phyloP scores from a whole-genome alignment of 768 basidiomycete species.

The Psilocybe cubensis region DNA sequence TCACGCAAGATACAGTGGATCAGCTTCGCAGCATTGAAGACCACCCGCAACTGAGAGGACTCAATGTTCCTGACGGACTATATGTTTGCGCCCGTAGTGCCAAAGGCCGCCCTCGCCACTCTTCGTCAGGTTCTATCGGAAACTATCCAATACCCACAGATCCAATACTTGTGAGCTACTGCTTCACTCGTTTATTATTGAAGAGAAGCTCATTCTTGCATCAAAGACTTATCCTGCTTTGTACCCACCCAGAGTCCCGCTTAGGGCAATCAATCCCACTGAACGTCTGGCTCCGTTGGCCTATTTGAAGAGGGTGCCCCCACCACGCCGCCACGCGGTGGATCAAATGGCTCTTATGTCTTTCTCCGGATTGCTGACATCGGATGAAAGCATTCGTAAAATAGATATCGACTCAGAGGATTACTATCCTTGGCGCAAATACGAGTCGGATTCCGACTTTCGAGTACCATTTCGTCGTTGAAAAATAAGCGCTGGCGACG shows the following conservation, averaged over 20 bases:
- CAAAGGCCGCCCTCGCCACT: constrained; percentile 23
- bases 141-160: too few species aligned
- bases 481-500: not conserved
- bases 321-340: constrained; percentile 66
- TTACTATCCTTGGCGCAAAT: not conserved
- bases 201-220: too few species aligned
- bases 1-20: constrained; percentile 64
- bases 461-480: not conserved
- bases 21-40: constrained; percentile 63
- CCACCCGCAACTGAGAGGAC: constrained; percentile 50
- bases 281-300: constrained; percentile 59
- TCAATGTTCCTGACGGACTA: constrained; percentile 60
- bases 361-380: constrained; percentile 35
- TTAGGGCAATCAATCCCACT: not conserved
- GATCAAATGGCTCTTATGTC: constrained; percentile 75
- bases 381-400: not conserved
- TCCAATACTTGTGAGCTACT: too few species aligned
- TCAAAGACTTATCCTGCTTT: not conserved
- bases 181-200: too few species aligned
- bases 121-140: too few species aligned
- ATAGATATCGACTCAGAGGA: not conserved
- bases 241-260: not conserved
- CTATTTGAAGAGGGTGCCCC: constrained; percentile 63
- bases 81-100: constrained; percentile 70
- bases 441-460: not conserved